These are phyloP conservation scores for Pseudogymnoascus sp. DNA, from an alignment of 2,329 filamentous ascomycete species.

Conservation along the genomic window DNA sequence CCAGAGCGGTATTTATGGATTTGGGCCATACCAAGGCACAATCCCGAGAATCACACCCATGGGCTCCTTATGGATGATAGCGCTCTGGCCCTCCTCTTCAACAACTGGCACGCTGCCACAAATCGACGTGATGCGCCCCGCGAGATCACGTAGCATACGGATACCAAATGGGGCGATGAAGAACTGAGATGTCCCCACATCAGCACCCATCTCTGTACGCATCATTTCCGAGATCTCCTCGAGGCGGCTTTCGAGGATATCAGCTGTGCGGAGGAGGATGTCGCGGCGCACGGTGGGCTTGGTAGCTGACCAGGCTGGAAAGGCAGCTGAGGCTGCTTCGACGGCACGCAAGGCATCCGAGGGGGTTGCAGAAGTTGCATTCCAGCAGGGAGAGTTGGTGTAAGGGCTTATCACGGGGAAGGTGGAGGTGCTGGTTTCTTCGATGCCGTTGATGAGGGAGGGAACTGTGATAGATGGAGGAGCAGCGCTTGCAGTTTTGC, in stretches of 20 bases:
- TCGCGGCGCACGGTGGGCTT: slow-evolving; percentile 43
- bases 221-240: slow-evolving; percentile 45
- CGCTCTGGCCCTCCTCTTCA: slow-evolving; percentile 37
- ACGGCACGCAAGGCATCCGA: slow-evolving; percentile 44
- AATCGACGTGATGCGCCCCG: slow-evolving; percentile 39
- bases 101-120: slow-evolving; percentile 34
- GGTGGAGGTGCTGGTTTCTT: slow-evolving; percentile 34
- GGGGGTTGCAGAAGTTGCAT: slow-evolving; percentile 40
- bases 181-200: slow-evolving; percentile 24
- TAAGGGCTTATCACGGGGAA: slow-evolving; percentile 43
- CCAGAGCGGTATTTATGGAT: no score
- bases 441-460: slow-evolving; percentile 39
- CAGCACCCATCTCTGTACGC: slow-evolving; percentile 43
- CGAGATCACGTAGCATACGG: slow-evolving; percentile 41
- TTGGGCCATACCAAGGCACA: slow-evolving; percentile 45
- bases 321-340: slow-evolving; percentile 46
- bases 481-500: neutral
- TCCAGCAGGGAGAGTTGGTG: slow-evolving; percentile 38
- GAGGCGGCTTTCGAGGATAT: slow-evolving; percentile 41
- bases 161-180: slow-evolving; percentile 31
- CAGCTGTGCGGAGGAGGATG: slow-evolving; percentile 47
- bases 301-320: slow-evolving; percentile 48
- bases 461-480: slow-evolving; percentile 29
- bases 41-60: slow-evolving; percentile 53
- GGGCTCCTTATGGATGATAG: slow-evolving; percentile 50